These are phyloP conservation scores for Colletotrichum truncatum DNA, from an alignment of 2,329 filamentous ascomycete species.

Conservation along the genomic window DNA sequence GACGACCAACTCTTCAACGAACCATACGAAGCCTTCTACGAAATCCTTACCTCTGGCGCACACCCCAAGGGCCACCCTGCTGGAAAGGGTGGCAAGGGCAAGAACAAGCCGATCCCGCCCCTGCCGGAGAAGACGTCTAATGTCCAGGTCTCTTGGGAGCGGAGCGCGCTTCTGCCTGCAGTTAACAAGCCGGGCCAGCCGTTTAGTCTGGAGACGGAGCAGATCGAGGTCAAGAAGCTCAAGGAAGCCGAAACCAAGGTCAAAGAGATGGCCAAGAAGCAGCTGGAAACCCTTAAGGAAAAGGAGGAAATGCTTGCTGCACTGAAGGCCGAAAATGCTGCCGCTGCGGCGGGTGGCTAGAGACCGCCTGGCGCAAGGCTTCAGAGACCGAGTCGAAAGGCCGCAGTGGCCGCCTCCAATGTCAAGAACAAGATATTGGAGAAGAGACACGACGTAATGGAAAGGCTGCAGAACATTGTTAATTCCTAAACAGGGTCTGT, in stretches of 20 bases:
- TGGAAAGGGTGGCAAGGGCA: conserved; percentile 61
- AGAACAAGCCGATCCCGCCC: conserved; percentile 53
- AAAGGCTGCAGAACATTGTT: background rate
- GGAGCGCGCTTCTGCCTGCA: conserved; percentile 79
- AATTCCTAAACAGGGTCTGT: background rate
- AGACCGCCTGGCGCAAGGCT: conserved; percentile 1
- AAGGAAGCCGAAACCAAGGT: conserved; percentile 72
- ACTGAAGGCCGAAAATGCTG: conserved; percentile 67
- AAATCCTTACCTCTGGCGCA: conserved; percentile 80
- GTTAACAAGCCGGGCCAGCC: conserved; percentile 72
- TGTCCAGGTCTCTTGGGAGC: conserved; percentile 56
- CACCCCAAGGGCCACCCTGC: conserved; percentile 56
- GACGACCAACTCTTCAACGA: conserved; percentile 98
- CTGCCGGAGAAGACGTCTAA: conserved; percentile 43
- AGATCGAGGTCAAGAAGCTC: conserved; percentile 67
- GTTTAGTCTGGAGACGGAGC: conserved; percentile 78
- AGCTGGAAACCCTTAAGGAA: conserved; percentile 68
- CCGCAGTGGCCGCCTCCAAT: background rate
- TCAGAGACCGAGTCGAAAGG: conserved; percentile 5
- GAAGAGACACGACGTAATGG: background rate
- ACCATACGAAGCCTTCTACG: conserved; percentile 91
- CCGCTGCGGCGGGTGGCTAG: conserved; percentile 43
- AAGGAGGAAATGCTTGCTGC: conserved; percentile 70
- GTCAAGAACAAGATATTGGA: background rate
- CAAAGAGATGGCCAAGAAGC: conserved; percentile 65